Percentiles rank a stretch among this genome's conserved stretches.
Evolutionary conservation across 2,329 filamentous ascomycete genomes (phyloP).

Genomic region (Pleurostoma richardsiae): DNA sequence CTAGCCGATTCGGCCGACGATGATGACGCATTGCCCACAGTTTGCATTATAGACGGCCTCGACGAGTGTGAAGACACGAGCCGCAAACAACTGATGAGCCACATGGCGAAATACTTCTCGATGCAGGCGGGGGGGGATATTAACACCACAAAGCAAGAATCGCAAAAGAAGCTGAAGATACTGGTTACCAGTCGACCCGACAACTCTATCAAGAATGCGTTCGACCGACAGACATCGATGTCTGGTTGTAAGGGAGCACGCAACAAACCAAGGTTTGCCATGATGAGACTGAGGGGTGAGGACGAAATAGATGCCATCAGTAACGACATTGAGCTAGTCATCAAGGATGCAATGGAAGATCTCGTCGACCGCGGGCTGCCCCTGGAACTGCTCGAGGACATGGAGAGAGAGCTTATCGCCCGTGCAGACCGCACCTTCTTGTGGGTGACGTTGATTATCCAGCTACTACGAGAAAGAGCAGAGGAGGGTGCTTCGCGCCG

Average conservation of each 20-base stretch:
- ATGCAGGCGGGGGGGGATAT: conserved; percentile 6
- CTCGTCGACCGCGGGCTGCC: conserved; percentile 6
- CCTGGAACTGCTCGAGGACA: conserved; percentile 4
- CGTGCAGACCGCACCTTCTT: conserved; percentile 15
- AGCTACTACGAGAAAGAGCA: conserved; percentile 8
- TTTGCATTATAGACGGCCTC: conserved; percentile 13
- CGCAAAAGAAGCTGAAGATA: conserved; percentile 10
- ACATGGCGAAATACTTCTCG: conserved; percentile 4
- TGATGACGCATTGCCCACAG: conserved; percentile 3
- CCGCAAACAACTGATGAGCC: conserved; percentile 3
- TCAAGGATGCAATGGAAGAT: conserved; percentile 8
- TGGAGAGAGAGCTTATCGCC: conserved; percentile 6
- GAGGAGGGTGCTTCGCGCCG: conserved; percentile 7
- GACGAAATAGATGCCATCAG: conserved; percentile 11
- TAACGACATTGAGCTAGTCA: conserved; percentile 9
- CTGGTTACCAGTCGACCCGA: conserved; percentile 12
- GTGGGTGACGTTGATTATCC: conserved; percentile 13
- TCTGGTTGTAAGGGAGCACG: no score
- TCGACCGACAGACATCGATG: conserved; percentile 2
- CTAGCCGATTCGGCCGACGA: not conserved
- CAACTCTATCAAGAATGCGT: conserved; percentile 10
- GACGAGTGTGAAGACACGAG: conserved; percentile 10
- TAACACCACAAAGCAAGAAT: conserved; percentile 1
- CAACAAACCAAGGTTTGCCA: not conserved
- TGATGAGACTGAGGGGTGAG: conserved; percentile 11